Percentiles rank a stretch among this genome's conserved stretches.
Evolutionary conservation across 768 basidiomycete species (phyloP).

Genomic region (Cyclocybe cylindracea): DNA sequence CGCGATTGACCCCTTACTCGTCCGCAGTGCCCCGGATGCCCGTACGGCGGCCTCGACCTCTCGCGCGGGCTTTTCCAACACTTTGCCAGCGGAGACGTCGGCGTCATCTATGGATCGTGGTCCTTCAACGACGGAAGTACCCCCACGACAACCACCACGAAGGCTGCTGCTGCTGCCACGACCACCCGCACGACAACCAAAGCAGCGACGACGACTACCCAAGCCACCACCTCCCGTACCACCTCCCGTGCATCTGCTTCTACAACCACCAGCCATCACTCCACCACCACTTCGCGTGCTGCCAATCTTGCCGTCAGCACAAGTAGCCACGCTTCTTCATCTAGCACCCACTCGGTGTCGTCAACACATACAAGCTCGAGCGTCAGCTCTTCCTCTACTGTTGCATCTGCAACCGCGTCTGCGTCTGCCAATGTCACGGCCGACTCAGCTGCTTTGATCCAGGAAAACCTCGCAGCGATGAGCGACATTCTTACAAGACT

Average conservation of each 20-base stretch:
- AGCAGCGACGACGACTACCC: conserved; percentile 41
- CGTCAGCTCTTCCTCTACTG: conserved; percentile 1
- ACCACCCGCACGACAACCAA: conserved; percentile 42
- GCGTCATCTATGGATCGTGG: conserved; percentile 68
- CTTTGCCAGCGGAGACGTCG: conserved; percentile 50
- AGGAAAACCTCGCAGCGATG: conserved; percentile 12
- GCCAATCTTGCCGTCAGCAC: neutral
- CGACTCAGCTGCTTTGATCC: conserved; percentile 8
- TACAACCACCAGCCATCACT: conserved; percentile 6
- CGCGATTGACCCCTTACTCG: too few relatives aligned
- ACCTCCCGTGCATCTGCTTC: neutral
- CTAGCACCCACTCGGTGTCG: conserved; percentile 6
- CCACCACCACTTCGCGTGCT: neutral
- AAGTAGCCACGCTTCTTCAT: conserved; percentile 5
- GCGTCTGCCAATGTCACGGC: neutral
- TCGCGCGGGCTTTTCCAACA: conserved; percentile 63
- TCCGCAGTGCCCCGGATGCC: conserved; percentile 63
- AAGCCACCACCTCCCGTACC: neutral
- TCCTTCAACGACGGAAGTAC: conserved; percentile 39
- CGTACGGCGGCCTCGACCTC: conserved; percentile 66
- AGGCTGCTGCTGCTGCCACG: conserved; percentile 53
- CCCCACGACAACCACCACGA: conserved; percentile 27
- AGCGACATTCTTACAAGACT: conserved; percentile 10
- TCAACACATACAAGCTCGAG: conserved; percentile 1
- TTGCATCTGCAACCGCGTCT: conserved; percentile 1